Evolutionary conservation across 345 rosid species (phyloP).

Genomic region (Citrus australasica): DNA sequence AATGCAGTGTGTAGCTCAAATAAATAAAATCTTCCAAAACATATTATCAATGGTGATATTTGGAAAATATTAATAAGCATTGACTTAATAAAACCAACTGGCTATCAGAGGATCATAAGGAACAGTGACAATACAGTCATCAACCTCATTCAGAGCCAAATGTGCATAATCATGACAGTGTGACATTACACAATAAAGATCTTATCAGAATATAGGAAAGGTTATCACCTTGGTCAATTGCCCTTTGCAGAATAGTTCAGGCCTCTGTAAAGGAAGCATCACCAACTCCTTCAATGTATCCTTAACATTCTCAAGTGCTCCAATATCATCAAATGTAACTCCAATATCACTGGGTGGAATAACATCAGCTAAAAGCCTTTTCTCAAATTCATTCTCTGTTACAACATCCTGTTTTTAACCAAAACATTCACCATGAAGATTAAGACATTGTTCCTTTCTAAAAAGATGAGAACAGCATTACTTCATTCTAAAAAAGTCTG

Average conservation of each 20-base stretch:
- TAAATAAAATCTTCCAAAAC: not conserved
- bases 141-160: not conserved
- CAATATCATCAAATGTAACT: conserved; percentile 87
- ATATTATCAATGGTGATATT: not conserved
- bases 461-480: not conserved
- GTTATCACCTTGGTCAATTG: conserved; percentile 67
- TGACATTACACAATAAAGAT: not conserved
- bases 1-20: not conserved
- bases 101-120: not conserved
- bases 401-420: conserved; percentile 61
- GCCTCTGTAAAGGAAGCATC: conserved; percentile 88
- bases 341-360: conserved; percentile 85
- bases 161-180: conserved; percentile 2
- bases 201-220: not conserved
- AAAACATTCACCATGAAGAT: conserved; percentile 16
- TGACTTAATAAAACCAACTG: not conserved
- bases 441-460: not conserved
- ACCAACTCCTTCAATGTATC: conserved; percentile 88
- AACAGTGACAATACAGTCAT: not conserved
- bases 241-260: conserved; percentile 89
- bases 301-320: conserved; percentile 90
- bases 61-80: not conserved
- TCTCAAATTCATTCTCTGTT: conserved; percentile 84
- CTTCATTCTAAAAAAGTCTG: not conserved
- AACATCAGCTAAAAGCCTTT: conserved; percentile 72